Percentiles rank a stretch among this genome's conserved stretches.
These are phyloP conservation scores for Wallacemonas collosoma DNA, from an alignment of 208 protist species.

Conservation along the genomic window DNA sequence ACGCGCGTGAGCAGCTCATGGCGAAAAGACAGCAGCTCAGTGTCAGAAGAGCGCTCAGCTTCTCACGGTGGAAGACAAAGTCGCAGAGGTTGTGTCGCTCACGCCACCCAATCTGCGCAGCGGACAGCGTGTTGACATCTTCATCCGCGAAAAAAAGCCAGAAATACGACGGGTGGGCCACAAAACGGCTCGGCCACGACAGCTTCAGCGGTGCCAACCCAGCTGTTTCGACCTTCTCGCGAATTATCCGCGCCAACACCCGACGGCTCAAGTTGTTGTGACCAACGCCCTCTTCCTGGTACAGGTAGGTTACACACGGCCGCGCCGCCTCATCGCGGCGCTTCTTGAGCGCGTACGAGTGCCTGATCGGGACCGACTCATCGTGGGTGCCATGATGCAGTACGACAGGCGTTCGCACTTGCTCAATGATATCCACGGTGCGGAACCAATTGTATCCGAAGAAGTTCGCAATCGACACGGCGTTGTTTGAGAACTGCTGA, in stretches of 20 bases:
- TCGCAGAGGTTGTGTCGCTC: slow-evolving; percentile 28
- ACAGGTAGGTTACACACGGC: slow-evolving; percentile 61
- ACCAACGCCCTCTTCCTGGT: slow-evolving; percentile 56
- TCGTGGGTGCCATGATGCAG: slow-evolving; percentile 86
- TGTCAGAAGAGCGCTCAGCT: slow-evolving; percentile 54
- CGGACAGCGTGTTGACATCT: slow-evolving; percentile 25
- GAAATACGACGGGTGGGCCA: slow-evolving; percentile 60
- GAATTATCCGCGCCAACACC: slow-evolving; percentile 48
- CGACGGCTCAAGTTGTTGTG: slow-evolving; percentile 80
- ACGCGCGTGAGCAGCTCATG: slow-evolving; percentile 53
- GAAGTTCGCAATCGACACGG: slow-evolving; percentile 65
- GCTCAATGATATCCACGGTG: slow-evolving; percentile 77
- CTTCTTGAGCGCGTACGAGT: slow-evolving; percentile 60
- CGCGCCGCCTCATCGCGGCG: slow-evolving; percentile 40
- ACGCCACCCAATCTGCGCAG: slow-evolving; percentile 36
- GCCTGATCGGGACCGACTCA: slow-evolving; percentile 66
- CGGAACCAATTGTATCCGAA: slow-evolving; percentile 85
- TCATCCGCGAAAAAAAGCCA: slow-evolving; percentile 48
- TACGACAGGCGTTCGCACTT: slow-evolving; percentile 74
- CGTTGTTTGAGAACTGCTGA: slow-evolving; percentile 60
- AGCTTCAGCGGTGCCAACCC: slow-evolving; percentile 27
- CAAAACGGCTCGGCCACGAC: slow-evolving; percentile 22
- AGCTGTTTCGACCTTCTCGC: slow-evolving; percentile 45
- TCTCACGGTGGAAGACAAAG: slow-evolving; percentile 42
- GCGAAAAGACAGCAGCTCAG: slow-evolving; percentile 63